Percentiles rank a stretch among this genome's conserved stretches.
These are phyloP conservation scores for Elsinoe australis DNA, from an alignment of 2,329 filamentous ascomycete species.

Conservation along the genomic window DNA sequence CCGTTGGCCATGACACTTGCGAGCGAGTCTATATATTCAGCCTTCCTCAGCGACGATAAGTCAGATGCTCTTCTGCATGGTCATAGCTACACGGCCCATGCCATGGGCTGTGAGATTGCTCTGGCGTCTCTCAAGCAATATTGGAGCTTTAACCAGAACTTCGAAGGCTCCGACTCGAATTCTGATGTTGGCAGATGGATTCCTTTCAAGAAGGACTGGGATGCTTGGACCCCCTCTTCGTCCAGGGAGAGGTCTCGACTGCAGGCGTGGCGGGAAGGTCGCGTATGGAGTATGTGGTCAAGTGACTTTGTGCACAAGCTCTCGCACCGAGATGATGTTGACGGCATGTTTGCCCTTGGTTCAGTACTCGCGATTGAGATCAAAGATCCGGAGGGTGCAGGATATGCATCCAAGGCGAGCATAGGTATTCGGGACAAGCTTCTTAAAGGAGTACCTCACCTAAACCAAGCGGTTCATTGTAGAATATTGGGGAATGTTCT, in stretches of 20 bases:
- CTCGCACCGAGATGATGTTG: constrained; percentile 50
- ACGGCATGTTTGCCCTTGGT: constrained; percentile 64
- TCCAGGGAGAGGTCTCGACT: neutral
- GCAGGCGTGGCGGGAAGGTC: neutral
- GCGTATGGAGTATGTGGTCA: constrained; percentile 65
- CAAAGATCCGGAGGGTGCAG: constrained; percentile 42
- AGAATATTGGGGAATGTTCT: constrained; percentile 54
- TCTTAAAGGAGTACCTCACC: constrained; percentile 30
- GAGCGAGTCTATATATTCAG: constrained; percentile 63
- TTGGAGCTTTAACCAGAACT: constrained; percentile 43
- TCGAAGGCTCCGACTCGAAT: constrained; percentile 33
- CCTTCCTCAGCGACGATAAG: constrained; percentile 65
- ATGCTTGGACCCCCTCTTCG: too few species aligned
- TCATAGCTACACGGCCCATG: constrained; percentile 80
- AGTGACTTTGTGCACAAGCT: constrained; percentile 50
- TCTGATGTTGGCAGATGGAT: constrained; percentile 52
- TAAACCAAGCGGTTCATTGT: constrained; percentile 46
- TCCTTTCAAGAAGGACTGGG: constrained; percentile 47
- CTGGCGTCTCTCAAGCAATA: constrained; percentile 49
- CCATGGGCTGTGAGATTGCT: constrained; percentile 72
- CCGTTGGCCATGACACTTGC: constrained; percentile 71
- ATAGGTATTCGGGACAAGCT: constrained; percentile 46
- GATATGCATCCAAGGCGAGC: constrained; percentile 52
- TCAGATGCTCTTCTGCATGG: constrained; percentile 73
- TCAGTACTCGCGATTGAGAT: constrained; percentile 63